A percentile compares a stretch with the other conserved stretches of the same genome.
These are phyloP conservation scores for Candida montana DNA, from an alignment of 805 yeast genomes.

Conservation along the genomic window DNA sequence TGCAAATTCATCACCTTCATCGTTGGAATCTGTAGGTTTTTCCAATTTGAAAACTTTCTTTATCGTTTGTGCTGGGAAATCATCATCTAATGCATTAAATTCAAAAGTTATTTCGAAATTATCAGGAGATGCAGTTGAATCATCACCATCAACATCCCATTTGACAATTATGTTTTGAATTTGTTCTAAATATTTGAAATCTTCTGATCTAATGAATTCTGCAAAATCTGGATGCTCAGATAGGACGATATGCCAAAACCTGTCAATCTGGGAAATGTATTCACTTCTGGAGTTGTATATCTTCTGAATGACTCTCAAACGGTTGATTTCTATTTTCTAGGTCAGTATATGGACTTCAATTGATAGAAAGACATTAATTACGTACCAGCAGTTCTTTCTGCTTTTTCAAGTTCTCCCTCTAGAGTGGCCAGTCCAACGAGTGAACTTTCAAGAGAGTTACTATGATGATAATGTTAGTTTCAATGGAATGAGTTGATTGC, in stretches of 20 bases:
- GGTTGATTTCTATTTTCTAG: conserved; percentile 33
- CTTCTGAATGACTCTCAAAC: conserved; percentile 48
- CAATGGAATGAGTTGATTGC: no score
- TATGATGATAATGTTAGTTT: neutral
- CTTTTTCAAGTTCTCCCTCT: conserved; percentile 52
- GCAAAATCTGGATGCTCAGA: conserved; percentile 83
- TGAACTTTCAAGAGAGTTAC: conserved; percentile 29
- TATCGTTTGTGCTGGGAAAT: conserved; percentile 51
- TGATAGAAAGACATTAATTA: neutral
- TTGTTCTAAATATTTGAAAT: conserved; percentile 66
- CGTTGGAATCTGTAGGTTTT: conserved; percentile 6
- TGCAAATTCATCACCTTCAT: conserved; percentile 39
- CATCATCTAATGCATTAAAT: conserved; percentile 43
- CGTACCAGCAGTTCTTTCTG: conserved; percentile 52
- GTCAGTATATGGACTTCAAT: no score
- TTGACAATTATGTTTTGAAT: conserved; percentile 60
- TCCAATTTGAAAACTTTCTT: conserved; percentile 51
- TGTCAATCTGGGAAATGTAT: conserved; percentile 51
- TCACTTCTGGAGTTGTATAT: conserved; percentile 54
- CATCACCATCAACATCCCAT: conserved; percentile 34
- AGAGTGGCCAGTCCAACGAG: conserved; percentile 48
- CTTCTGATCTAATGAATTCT: conserved; percentile 71
- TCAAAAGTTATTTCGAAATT: conserved; percentile 57
- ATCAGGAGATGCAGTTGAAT: conserved; percentile 37
- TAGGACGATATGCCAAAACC: conserved; percentile 83